phyloP scores from a whole-genome alignment of 768 basidiomycete genomes.

The Lactarius sanguifluus region DNA sequence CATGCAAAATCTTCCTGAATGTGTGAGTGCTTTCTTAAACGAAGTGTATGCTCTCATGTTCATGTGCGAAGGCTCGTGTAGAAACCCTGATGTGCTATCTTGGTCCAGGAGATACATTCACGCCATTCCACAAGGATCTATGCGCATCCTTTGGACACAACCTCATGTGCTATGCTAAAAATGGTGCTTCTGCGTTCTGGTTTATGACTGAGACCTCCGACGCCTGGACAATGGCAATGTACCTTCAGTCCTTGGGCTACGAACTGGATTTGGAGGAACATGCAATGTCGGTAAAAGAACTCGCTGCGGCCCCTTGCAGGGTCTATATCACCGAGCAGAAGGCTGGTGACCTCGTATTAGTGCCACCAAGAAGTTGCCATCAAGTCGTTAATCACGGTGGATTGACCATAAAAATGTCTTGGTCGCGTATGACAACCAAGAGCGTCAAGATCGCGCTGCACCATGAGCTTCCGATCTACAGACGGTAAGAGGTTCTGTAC shows the following conservation, averaged over 20 bases:
- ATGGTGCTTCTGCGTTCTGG: slow-evolving; percentile 75
- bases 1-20: slow-evolving; percentile 52
- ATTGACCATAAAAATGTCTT: slow-evolving; percentile 78
- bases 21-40: slow-evolving; percentile 41
- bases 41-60: slow-evolving; percentile 13
- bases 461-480: slow-evolving; percentile 78
- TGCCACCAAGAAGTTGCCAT: slow-evolving; percentile 79
- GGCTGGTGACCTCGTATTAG: slow-evolving; percentile 74
- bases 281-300: slow-evolving; percentile 59
- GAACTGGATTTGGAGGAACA: slow-evolving; percentile 77
- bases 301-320: slow-evolving; percentile 62
- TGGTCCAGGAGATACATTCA: slow-evolving; percentile 80
- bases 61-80: slow-evolving; percentile 38
- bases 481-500: slow-evolving; percentile 49
- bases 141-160: slow-evolving; percentile 86
- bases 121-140: slow-evolving; percentile 81
- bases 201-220: slow-evolving; percentile 74
- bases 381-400: slow-evolving; percentile 83
- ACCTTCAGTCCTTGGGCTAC: slow-evolving; percentile 54
- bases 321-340: slow-evolving; percentile 73
- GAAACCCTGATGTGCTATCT: slow-evolving; percentile 87
- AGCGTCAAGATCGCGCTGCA: slow-evolving; percentile 60
- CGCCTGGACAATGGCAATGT: slow-evolving; percentile 53
- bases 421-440: slow-evolving; percentile 79
- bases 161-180: slow-evolving; percentile 79